These are phyloP conservation scores for Penicillium sp. DNA, from an alignment of 2,329 filamentous ascomycete species.

Conservation along the genomic window DNA sequence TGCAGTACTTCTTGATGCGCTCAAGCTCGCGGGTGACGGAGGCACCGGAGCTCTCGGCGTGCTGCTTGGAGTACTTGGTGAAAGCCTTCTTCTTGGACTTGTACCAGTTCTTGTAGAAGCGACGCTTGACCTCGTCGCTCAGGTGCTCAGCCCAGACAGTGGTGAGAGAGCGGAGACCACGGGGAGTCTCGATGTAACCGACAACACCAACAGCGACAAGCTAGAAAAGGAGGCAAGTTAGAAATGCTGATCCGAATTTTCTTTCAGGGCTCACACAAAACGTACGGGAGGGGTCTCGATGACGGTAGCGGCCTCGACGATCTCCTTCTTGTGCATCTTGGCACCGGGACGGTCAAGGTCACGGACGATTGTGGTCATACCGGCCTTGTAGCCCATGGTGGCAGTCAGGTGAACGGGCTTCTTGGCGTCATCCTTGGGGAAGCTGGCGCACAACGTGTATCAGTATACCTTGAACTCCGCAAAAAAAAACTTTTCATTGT, in stretches of 20 bases:
- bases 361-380: conserved; percentile 99
- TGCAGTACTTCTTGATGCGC: conserved; percentile 99
- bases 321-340: conserved; percentile 99
- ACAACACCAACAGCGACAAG: conserved; percentile 99
- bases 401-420: conserved; percentile 99
- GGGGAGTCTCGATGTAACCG: conserved; percentile 99
- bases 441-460: conserved; percentile 58
- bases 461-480: conserved; percentile 26
- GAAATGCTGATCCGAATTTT: not conserved
- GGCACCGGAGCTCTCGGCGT: conserved; percentile 87
- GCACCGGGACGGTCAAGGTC: conserved; percentile 98
- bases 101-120: conserved; percentile 99
- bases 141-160: conserved; percentile 99
- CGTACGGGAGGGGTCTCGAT: conserved; percentile 95
- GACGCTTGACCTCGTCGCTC: conserved; percentile 97
- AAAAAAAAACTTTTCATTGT: conserved; percentile 14
- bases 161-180: conserved; percentile 97
- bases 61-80: conserved; percentile 99
- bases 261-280: conserved; percentile 25
- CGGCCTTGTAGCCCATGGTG: conserved; percentile 99
- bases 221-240: conserved; percentile 52
- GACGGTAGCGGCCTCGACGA: conserved; percentile 84
- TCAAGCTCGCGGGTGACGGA: conserved; percentile 96
- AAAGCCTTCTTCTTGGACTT: conserved; percentile 99
- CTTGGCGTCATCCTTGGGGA: conserved; percentile 99